A percentile compares a stretch with the other conserved stretches of the same genome.
Conservation (phyloP, 2,329 filamentous ascomycete species). For the Rutstroemia sydowiana region DNA sequence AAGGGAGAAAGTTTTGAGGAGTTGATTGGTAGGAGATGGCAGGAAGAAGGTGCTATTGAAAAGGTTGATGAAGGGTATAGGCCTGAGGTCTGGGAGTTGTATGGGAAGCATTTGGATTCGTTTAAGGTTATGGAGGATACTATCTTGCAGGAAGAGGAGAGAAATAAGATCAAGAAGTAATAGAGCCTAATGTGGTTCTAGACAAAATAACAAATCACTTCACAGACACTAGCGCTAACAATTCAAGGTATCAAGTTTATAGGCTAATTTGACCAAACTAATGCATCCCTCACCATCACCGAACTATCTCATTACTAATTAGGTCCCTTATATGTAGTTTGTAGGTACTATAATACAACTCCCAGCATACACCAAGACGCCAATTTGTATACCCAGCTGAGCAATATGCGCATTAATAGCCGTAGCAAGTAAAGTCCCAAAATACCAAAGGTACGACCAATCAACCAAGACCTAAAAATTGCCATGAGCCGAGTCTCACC, state of each 20-base stretch:
- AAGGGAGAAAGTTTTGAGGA: constrained; percentile 76
- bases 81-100: constrained; percentile 65
- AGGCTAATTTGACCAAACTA: no score
- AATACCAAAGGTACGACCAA: no score
- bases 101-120: constrained; percentile 67
- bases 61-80: constrained; percentile 78
- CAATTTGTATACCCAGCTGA: no score
- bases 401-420: no score
- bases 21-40: constrained; percentile 76
- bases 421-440: no score
- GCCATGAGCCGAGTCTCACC: background rate
- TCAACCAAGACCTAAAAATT: background rate
- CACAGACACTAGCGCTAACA: no score
- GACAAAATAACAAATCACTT: background rate
- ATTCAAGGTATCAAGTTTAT: no score
- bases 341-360: no score
- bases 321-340: no score
- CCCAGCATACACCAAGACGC: no score
- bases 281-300: no score
- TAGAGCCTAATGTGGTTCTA: background rate
- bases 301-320: no score
- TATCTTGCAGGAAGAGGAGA: constrained; percentile 45
- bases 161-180: constrained; percentile 6
- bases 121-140: constrained; percentile 69
- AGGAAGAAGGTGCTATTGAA: constrained; percentile 73